These are phyloP conservation scores for Paraconiothyrium brasiliense DNA, from an alignment of 2,329 filamentous ascomycete species.

Conservation along the genomic window DNA sequence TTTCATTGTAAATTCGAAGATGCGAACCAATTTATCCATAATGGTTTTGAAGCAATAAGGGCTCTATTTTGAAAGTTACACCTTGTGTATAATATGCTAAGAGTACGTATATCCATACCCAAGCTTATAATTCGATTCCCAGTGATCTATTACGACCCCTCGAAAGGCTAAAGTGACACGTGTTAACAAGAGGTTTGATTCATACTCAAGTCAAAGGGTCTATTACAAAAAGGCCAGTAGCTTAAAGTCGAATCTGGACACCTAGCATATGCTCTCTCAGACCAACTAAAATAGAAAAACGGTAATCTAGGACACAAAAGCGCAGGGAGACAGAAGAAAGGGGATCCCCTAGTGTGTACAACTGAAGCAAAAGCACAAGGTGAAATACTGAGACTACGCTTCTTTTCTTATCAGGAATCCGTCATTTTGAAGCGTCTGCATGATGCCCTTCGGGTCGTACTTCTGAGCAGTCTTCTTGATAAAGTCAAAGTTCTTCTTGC, in stretches of 20 bases:
- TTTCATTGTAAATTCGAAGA: no score
- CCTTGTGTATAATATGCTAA: no score
- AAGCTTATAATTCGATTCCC: no score
- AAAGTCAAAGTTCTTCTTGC: not conserved
- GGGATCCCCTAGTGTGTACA: not conserved
- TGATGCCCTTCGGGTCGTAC: not conserved
- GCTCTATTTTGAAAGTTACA: no score
- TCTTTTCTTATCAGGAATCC: constrained; percentile 31
- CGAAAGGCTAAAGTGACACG: no score
- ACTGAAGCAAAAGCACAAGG: constrained; percentile 32
- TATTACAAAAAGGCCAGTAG: not conserved
- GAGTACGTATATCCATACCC: no score
- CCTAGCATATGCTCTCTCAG: not conserved
- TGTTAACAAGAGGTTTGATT: no score
- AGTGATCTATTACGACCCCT: no score
- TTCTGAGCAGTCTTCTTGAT: not conserved
- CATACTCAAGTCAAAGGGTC: no score
- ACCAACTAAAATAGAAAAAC: not conserved
- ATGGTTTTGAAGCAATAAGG: no score
- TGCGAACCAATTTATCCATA: no score
- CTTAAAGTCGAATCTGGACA: not conserved
- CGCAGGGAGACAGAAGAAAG: not conserved
- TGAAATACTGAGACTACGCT: constrained; percentile 50
- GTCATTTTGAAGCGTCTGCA: constrained; percentile 1
- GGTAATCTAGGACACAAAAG: not conserved